These are phyloP conservation scores for Boletus semigastroideus DNA, from an alignment of 1,284 basidiomycete species.

Conservation along the genomic window DNA sequence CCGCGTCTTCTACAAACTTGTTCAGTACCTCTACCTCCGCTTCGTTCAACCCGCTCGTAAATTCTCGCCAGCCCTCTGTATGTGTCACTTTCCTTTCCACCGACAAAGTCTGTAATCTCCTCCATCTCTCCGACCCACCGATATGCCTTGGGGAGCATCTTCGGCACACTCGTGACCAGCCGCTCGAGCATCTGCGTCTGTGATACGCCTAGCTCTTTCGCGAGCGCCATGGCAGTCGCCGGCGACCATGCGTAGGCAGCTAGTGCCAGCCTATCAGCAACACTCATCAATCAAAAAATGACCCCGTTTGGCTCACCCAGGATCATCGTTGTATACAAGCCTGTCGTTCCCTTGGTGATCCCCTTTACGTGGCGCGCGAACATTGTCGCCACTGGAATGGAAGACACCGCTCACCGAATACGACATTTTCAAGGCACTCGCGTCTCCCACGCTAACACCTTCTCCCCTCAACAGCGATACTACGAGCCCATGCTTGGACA, in stretches of 20 bases:
- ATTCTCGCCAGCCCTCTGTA: constrained; percentile 49
- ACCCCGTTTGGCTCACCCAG: constrained; percentile 39
- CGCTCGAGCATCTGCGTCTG: constrained; percentile 46
- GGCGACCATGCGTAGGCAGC: constrained; percentile 59
- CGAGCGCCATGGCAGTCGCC: constrained; percentile 51
- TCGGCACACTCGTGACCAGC: constrained; percentile 40
- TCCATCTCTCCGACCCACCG: constrained; percentile 62
- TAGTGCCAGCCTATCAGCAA: not conserved
- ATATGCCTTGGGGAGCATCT: constrained; percentile 60
- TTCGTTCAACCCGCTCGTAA: constrained; percentile 44
- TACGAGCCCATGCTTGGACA: constrained; percentile 47
- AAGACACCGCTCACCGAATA: constrained; percentile 47
- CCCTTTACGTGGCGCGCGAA: constrained; percentile 37
- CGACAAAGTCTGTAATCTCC: constrained; percentile 57
- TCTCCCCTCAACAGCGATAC: constrained; percentile 46
- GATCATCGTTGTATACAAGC: constrained; percentile 57
- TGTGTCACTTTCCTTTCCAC: constrained; percentile 43
- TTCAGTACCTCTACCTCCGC: constrained; percentile 41
- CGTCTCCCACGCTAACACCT: constrained; percentile 51
- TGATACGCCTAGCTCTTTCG: constrained; percentile 47
- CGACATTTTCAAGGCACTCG: constrained; percentile 64
- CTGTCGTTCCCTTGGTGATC: constrained; percentile 55
- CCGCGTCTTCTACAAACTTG: constrained; percentile 47
- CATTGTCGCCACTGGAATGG: not conserved
- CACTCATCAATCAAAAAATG: not conserved